These are phyloP conservation scores for Vitis hybrid DNA, from an alignment of 177 flowering plant genomes.

Conservation along the genomic window DNA sequence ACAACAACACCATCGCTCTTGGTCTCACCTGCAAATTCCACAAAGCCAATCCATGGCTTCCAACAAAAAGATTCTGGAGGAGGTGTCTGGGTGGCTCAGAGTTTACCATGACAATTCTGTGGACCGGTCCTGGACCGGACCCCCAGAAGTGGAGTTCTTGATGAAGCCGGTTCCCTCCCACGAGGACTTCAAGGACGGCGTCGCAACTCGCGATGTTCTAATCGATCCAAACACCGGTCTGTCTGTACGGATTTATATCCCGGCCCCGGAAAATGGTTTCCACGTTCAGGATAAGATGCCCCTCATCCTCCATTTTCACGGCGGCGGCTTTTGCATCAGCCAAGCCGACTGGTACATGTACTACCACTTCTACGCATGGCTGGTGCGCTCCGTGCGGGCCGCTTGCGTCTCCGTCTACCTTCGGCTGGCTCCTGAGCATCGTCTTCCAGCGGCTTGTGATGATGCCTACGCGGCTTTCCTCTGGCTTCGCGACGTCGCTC, in stretches of 20 bases:
- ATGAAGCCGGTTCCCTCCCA: neutral
- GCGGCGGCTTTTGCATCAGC: neutral
- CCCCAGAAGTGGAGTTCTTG: neutral
- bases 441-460: neutral
- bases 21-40: neutral
- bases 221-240: neutral
- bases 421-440: constrained; percentile 1
- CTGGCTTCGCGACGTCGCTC: neutral
- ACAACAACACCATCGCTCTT: neutral
- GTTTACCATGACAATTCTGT: neutral
- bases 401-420: constrained; percentile 1
- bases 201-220: neutral
- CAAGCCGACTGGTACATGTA: neutral
- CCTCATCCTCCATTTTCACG: neutral
- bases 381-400: neutral
- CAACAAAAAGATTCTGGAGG: neutral
- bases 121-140: neutral
- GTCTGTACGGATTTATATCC: neutral
- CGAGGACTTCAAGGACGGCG: neutral
- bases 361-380: neutral
- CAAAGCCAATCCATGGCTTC: neutral
- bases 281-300: neutral
- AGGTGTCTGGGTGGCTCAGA: neutral
- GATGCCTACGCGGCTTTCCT: neutral
- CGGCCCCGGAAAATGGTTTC: neutral